Percentiles rank a stretch among this genome's conserved stretches.
Conservation (phyloP, 352 stramenopile species). For the Pythium utonaiense region DNA sequence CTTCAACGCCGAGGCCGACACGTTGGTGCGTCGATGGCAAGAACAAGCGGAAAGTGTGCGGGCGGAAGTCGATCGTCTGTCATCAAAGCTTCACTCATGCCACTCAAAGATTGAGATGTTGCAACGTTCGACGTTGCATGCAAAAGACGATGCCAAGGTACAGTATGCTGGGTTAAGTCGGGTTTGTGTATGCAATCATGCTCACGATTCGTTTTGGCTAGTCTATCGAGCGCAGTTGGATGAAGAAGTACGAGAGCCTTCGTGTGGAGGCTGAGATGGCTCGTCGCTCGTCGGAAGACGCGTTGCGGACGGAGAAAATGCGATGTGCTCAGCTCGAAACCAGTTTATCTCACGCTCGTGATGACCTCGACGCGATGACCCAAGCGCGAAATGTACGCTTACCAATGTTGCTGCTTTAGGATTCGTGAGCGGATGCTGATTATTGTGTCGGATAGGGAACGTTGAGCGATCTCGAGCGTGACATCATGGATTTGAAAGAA, state of each 20-base stretch:
- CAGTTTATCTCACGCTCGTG: constrained; percentile 28
- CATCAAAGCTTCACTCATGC: constrained; percentile 38
- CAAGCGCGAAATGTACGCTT: constrained; percentile 23
- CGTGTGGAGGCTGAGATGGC: constrained; percentile 37
- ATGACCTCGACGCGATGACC: constrained; percentile 31
- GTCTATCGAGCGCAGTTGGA: constrained; percentile 21
- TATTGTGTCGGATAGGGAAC: constrained; percentile 14
- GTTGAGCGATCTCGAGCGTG: constrained; percentile 28
- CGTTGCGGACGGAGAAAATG: constrained; percentile 35
- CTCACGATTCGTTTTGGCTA: neutral
- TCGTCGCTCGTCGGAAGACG: constrained; percentile 39
- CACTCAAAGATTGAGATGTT: constrained; percentile 47
- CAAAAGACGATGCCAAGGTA: constrained; percentile 45
- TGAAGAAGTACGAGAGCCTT: constrained; percentile 23
- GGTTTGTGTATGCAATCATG: neutral
- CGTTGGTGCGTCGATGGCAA: constrained; percentile 41
- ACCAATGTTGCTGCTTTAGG: neutral
- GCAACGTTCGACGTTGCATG: constrained; percentile 38
- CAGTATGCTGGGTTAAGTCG: neutral
- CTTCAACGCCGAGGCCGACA: constrained; percentile 37
- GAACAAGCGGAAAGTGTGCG: constrained; percentile 36
- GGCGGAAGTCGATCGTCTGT: constrained; percentile 40
- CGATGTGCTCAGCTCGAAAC: constrained; percentile 32
- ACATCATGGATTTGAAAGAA: constrained; percentile 50
- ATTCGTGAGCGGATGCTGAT: neutral